A percentile compares a stretch with the other conserved stretches of the same genome.
These are phyloP conservation scores for Ambrosiella cleistominuta DNA, from an alignment of 2,329 filamentous ascomycete genomes.

Conservation along the genomic window DNA sequence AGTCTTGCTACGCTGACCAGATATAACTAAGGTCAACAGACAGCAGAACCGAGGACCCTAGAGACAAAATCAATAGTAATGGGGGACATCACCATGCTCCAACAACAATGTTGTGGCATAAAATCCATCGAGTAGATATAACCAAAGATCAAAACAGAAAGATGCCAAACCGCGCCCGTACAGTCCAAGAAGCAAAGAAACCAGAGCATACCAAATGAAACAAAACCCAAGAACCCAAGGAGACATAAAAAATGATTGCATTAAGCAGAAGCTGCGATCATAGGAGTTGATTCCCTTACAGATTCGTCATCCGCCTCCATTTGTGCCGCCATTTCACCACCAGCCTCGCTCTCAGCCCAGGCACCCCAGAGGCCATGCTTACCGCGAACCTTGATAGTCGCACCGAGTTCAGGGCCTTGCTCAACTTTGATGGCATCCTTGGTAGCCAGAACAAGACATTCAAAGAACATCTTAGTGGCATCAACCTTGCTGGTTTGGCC, in stretches of 20 bases:
- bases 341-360: conserved; percentile 70
- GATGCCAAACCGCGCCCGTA: not conserved
- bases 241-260: not conserved
- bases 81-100: not conserved
- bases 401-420: conserved; percentile 60
- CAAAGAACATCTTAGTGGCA: conserved; percentile 99
- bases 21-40: too few relatives aligned
- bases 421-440: conserved; percentile 98
- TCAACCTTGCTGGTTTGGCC: conserved; percentile 65
- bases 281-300: conserved; percentile 3
- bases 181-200: not conserved
- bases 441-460: conserved; percentile 84
- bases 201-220: conserved; percentile 5
- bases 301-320: conserved; percentile 23
- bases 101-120: not conserved
- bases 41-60: too few relatives aligned
- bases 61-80: too few relatives aligned
- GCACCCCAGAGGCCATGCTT: conserved; percentile 95
- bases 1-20: too few relatives aligned
- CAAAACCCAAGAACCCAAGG: conserved; percentile 2
- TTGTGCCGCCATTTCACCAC: conserved; percentile 40
- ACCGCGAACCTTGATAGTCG: conserved; percentile 63
- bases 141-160: not conserved
- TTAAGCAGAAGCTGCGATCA: conserved; percentile 13
- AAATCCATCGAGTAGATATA: not conserved